phyloP scores from a whole-genome alignment of 805 yeast species.

The Cyberlindnera mycetangii region DNA sequence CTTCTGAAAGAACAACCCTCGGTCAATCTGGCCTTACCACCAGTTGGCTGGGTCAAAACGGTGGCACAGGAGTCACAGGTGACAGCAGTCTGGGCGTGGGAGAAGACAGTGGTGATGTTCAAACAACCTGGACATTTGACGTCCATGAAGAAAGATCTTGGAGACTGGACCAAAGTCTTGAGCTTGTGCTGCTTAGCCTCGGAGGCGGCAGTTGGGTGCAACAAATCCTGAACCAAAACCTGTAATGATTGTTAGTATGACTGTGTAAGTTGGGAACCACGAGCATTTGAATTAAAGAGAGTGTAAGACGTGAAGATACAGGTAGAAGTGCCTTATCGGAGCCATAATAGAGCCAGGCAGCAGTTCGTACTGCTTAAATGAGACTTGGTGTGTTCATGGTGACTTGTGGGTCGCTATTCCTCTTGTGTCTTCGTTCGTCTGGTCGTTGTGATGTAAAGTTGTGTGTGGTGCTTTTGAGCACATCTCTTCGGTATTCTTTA shows the following conservation, averaged over 20 bases:
- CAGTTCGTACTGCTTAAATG: too few species aligned
- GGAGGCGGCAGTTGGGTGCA: slow-evolving; percentile 96
- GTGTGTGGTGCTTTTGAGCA: too few species aligned
- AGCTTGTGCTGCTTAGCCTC: slow-evolving; percentile 97
- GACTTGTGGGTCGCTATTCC: too few species aligned
- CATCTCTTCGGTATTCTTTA: background rate
- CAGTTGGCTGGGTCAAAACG: slow-evolving; percentile 98
- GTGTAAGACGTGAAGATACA: too few species aligned
- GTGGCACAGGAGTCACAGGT: slow-evolving; percentile 99
- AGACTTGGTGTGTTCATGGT: too few species aligned
- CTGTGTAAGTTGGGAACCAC: background rate
- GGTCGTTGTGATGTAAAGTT: too few species aligned
- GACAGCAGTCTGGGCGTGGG: slow-evolving; percentile 99
- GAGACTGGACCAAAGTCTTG: slow-evolving; percentile 94
- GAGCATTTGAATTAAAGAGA: background rate
- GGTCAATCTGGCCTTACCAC: slow-evolving; percentile 99
- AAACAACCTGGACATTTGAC: slow-evolving; percentile 99
- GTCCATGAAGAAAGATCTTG: slow-evolving; percentile 99
- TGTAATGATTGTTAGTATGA: slow-evolving; percentile 31
- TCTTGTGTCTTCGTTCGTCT: too few species aligned
- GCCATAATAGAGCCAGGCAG: too few species aligned
- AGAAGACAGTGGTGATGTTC: slow-evolving; percentile 98
- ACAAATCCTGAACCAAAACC: slow-evolving; percentile 99
- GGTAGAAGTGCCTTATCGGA: too few species aligned
- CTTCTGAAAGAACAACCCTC: slow-evolving; percentile 99